Percentiles rank a stretch among this genome's conserved stretches.
phyloP scores from a whole-genome alignment of 352 stramenopile species.

The Phytopythium delawarense region DNA sequence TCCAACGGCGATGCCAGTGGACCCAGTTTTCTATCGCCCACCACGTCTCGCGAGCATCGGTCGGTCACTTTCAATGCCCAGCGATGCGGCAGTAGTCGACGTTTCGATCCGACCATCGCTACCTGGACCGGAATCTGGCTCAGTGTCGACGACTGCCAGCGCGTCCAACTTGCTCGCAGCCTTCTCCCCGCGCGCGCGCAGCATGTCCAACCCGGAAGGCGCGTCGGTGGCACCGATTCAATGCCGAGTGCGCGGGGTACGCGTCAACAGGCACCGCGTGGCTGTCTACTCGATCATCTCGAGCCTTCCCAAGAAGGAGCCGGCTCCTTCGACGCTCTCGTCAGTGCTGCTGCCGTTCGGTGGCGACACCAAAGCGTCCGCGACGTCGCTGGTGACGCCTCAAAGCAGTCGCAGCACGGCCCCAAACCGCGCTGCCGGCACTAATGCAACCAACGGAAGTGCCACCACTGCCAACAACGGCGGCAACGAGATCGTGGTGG shows the following conservation, averaged over 20 bases:
- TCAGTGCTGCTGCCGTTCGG: constrained; percentile 1
- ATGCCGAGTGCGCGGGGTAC: constrained; percentile 49
- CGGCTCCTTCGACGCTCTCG: constrained; percentile 1
- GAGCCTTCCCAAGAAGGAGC: constrained; percentile 21
- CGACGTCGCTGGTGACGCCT: neutral
- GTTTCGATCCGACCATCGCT: neutral
- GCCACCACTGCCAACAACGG: neutral
- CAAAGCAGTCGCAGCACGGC: neutral
- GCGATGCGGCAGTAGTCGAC: neutral
- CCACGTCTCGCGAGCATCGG: constrained; percentile 4
- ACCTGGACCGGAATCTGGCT: neutral
- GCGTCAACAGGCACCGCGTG: constrained; percentile 43
- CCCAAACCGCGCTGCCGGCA: neutral
- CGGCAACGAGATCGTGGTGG: constrained; percentile 37
- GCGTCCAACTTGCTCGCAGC: constrained; percentile 2
- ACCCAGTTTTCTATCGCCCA: neutral
- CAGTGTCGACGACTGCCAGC: neutral
- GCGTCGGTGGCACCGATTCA: constrained; percentile 23
- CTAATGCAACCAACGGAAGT: neutral
- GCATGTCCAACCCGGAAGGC: neutral
- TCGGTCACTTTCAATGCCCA: constrained; percentile 19
- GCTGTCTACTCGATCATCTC: constrained; percentile 59
- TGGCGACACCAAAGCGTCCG: neutral
- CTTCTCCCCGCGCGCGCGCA: neutral
- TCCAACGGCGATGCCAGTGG: neutral